These are phyloP conservation scores for Heliamphora pulchella DNA, from an alignment of 179 eudicot species.

Conservation along the genomic window DNA sequence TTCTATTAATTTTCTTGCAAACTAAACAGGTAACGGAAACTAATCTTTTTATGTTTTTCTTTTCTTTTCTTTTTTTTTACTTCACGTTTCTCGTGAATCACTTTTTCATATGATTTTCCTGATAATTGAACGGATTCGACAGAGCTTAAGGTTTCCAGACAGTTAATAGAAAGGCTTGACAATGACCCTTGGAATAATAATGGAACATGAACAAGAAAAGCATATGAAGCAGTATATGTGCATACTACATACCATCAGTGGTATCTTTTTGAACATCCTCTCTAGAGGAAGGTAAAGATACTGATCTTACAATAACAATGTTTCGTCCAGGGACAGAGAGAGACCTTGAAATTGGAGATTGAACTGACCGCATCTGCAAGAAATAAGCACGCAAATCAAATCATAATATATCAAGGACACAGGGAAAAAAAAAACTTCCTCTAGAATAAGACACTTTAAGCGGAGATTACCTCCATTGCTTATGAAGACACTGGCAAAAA, in stretches of 20 bases:
- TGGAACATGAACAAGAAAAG: not conserved
- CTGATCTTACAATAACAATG: slow-evolving; percentile 65
- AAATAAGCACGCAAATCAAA: slow-evolving; percentile 1
- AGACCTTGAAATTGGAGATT: slow-evolving; percentile 56
- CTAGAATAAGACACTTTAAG: not conserved
- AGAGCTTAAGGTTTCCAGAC: too few species aligned
- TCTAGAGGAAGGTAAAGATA: slow-evolving; percentile 44
- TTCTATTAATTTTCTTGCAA: too few species aligned
- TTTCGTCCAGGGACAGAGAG: slow-evolving; percentile 72
- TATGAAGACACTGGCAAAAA: not conserved
- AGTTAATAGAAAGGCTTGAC: not conserved
- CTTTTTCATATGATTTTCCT: too few species aligned
- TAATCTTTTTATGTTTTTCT: too few species aligned
- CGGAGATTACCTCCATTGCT: slow-evolving; percentile 1
- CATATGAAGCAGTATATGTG: not conserved
- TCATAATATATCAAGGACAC: not conserved
- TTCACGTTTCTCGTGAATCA: too few species aligned
- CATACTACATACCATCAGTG: slow-evolving; percentile 43
- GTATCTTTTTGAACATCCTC: slow-evolving; percentile 34
- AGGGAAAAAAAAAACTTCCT: not conserved
- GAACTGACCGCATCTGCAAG: slow-evolving; percentile 43
- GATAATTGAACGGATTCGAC: too few species aligned
- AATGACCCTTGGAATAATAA: too few species aligned
- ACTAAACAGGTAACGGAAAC: too few species aligned
- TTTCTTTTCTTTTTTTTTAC: too few species aligned